Evolutionary conservation across 2,329 filamentous ascomycete species (phyloP).

Genomic region (Sclerotiophoma versabilis): DNA sequence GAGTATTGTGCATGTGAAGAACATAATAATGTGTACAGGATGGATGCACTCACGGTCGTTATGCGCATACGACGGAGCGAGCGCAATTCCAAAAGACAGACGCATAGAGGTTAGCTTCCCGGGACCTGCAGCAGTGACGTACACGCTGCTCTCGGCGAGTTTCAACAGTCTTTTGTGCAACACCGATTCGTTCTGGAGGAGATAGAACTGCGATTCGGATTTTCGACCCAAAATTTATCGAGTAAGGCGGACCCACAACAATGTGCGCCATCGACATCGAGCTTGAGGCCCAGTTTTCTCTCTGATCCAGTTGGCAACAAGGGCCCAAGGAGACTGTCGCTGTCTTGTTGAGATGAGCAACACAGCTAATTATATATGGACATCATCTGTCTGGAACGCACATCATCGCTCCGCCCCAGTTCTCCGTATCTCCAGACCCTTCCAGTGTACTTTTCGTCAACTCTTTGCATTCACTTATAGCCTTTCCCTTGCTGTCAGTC

Average conservation of each 20-base stretch:
- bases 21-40: neutral
- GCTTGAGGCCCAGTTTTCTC: conserved; percentile 23
- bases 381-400: conserved; percentile 13
- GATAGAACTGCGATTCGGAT: conserved; percentile 7
- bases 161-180: conserved; percentile 6
- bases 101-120: no score
- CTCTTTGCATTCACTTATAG: neutral
- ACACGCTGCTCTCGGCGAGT: conserved; percentile 10
- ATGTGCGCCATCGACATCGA: conserved; percentile 19
- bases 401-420: conserved; percentile 18
- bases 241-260: conserved; percentile 13
- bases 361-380: no score
- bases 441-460: neutral
- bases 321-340: conserved; percentile 2
- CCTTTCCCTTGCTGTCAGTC: conserved; percentile 1
- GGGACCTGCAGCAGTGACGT: conserved; percentile 12
- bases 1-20: conserved; percentile 3
- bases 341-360: conserved; percentile 16
- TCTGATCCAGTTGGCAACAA: conserved; percentile 14
- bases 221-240: conserved; percentile 14
- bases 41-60: neutral
- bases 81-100: no score
- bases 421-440: neutral
- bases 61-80: neutral
- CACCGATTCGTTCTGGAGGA: conserved; percentile 11